Evolutionary conservation across 768 basidiomycete genomes (phyloP), one percentile per base, ranked within the genome.

Genomic region (Cytidiella melzeri): DNA sequence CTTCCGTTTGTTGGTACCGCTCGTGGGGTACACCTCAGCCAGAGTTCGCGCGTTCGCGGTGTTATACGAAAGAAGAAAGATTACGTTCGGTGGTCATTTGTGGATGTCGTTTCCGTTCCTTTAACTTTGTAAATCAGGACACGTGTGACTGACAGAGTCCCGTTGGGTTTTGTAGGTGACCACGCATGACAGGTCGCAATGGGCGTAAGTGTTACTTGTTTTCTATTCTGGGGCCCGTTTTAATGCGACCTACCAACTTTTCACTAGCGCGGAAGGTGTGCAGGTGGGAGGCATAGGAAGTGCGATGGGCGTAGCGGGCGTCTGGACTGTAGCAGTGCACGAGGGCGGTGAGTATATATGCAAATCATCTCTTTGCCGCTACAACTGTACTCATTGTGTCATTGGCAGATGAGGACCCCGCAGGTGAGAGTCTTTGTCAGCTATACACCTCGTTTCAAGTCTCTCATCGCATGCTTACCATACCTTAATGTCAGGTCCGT

Each of bases 231-330:
- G 23, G 24, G 30, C 45, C 23, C 13, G 21, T 21, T 23, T 40
- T 11, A 30, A 18, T 37, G n/a, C n/a, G n/a, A n/a, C n/a, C n/a
- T n/a, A 18, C 27, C 41, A 25, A n/a, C 49, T n/a, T 34, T 34
- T 34, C 41, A 59, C 38, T 54, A 87, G 83, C 54, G 83, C 81
- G 13, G 79, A 79, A 62, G 83, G 81, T 20, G 70, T 82, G 2
- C 84, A 87, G 60, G 60, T 88, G 20, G 85, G 86, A 7, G 74
- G 74, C 21, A 68, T 81, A 15, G 79, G 74, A 24, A 86, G 84
- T 60, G 80, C 80, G 10, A 73, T 73, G 39, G 87, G 87, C 5
- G 68, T 87, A 20, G 72, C 81, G 24, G 85, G 87, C 4, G 69
- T 75, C 6, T 90, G 86, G 86, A 79, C 79, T 4, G 80, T 82